Evolutionary conservation across 202 grass and related monocot species (phyloP), one percentile per base, ranked within the genome.

Genomic region (Zizania palustris): DNA sequence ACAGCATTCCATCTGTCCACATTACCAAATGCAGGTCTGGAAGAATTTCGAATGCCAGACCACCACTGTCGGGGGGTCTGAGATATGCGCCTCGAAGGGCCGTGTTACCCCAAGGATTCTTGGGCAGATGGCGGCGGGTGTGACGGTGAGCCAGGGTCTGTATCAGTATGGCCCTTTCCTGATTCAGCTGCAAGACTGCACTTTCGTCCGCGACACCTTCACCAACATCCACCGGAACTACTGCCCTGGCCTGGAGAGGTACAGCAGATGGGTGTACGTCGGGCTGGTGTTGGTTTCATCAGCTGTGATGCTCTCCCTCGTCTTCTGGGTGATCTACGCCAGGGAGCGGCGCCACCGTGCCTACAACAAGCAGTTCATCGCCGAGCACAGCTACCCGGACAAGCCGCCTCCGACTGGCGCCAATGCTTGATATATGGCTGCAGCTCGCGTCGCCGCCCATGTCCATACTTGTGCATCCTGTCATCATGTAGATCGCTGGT

Each of bases 81-180:
- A 98, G 80, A 81, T 95, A 4, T 95, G 91, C 19, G 78, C 69
- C 0, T 92, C 91, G 0, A 75, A 57, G 10, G 91, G 89, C 4
- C 84, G 89, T 0, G 77, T 95, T 7, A 95, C 95, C 9, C 91
- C 91, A 1, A 80, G 22, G 20, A 92, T 95, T 18, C 90, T 89
- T 14, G 44, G 67, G 35, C 91, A 95, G 79, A 95, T 98, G 91
- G 77, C 54, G 9, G 91, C 87, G 0, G 89, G 85, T 2, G 51
- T 90, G 58, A 87, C 43, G 1, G 76, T 95, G 40, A 89, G 91
- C 78, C 77, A 84, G 37, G 89, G 91, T 48, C 53, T 98, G 64
- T 90, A 95, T 69, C 85, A 87, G 85, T 90, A 99, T 2, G 91
- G 87, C 0, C 91, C 85, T 13, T 99, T 99, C 78, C 87, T 99